Percentiles rank a stretch among this genome's conserved stretches.
phyloP scores from a whole-genome alignment of 208 protist genomes.

The Trypanosoma scelopori region DNA sequence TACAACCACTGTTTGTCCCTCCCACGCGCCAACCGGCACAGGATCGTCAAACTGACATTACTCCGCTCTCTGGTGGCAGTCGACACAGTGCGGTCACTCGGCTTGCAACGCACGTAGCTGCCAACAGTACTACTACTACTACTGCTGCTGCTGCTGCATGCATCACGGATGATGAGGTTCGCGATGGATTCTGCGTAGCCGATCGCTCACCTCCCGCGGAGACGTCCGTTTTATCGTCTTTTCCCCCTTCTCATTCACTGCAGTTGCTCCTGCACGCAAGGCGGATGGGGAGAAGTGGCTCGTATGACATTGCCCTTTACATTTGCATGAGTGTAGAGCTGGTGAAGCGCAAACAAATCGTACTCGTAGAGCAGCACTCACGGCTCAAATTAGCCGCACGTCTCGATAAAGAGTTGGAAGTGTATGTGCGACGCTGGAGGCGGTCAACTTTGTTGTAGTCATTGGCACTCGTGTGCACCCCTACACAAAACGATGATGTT shows the following conservation, averaged over 20 bases:
- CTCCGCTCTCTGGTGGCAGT: background rate
- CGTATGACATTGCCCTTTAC: constrained; percentile 12
- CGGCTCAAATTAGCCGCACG: constrained; percentile 10
- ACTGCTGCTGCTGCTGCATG: background rate
- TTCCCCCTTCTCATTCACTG: background rate
- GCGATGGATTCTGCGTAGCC: too few species aligned
- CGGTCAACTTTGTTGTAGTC: constrained; percentile 39
- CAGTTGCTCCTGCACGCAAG: background rate
- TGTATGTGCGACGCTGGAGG: constrained; percentile 29
- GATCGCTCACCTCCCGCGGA: too few species aligned
- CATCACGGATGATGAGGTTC: too few species aligned
- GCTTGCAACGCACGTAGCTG: background rate
- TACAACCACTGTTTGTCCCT: background rate
- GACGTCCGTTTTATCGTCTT: too few species aligned
- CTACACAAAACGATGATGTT: constrained; percentile 32
- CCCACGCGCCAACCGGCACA: background rate
- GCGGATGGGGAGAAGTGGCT: background rate
- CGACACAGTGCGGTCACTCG: background rate
- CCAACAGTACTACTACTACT: background rate
- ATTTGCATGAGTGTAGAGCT: constrained; percentile 23
- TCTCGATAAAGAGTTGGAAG: background rate
- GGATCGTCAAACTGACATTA: background rate
- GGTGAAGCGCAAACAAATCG: constrained; percentile 26
- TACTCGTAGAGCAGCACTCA: constrained; percentile 14
- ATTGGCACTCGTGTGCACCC: constrained; percentile 33